Base-by-base conservation (phyloP, 768 basidiomycete species). In the Hypsizygus marmoreus region DNA sequence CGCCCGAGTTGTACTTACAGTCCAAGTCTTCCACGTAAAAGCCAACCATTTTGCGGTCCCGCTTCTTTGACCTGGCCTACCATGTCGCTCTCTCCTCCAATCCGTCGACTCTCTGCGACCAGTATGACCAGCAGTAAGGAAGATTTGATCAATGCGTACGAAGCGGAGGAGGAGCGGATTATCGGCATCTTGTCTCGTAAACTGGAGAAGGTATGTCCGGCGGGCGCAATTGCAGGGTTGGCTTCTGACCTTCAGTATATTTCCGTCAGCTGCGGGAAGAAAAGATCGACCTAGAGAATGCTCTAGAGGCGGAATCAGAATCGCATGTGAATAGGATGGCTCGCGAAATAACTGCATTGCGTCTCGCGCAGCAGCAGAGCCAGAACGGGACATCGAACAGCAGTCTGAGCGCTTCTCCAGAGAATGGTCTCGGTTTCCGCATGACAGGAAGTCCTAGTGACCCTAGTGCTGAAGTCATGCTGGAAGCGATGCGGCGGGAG, bases 131-230 rank as follows among this genome's bases (percentile, higher is more conserved):
- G 71, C 49, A 78, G 69, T 44, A 77, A 77, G 56, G 89, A 91
- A 60, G 84, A 81, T 41, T 73, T 92, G 60, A 91, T 91, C 60
- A 91, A 92, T 65, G 86, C 86, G 16, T 92, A 91, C 63, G 90
- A 92, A 57, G 91, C 90, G 9, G 90, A 93, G 66, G 89, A 93
- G 66, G 91, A 93, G 62, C 81, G 89, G 34, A 91, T 93, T 43
- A 86, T 90, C 53, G 91, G 91, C 49, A 73, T 87, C 6, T 69
- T 93, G 43, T 91, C 86, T 20, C 75, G 89, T 55, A 93, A 92
- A 63, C 73, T 93, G 40, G 88, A 92, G 68, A 78, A 88, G 83
- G 91, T 88, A 47, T 42, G 74, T 62, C n/a, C n/a, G n/a, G n/a
- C n/a, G n/a, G n/a, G n/a, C n/a, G n/a, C n/a, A n/a, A n/a, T n/a